phyloP scores from a whole-genome alignment of 306 rosid genomes.

The Senna siamea region DNA sequence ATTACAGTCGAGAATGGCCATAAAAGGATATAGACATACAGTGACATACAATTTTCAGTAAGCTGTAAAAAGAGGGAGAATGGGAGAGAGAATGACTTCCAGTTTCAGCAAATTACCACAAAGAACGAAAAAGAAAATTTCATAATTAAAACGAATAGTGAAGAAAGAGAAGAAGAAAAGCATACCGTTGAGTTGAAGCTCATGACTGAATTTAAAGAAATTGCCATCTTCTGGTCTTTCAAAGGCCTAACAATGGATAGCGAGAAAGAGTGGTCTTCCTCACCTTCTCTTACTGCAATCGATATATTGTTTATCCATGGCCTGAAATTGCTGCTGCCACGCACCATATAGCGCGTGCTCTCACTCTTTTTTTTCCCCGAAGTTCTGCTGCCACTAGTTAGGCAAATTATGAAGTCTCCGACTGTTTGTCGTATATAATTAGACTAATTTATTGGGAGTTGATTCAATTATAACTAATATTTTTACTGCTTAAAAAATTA shows the following conservation, averaged over 20 bases:
- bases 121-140: not conserved
- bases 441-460: too few relatives aligned
- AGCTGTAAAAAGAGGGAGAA: not conserved
- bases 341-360: not conserved
- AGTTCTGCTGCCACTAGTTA: too few relatives aligned
- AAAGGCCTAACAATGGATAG: conserved; percentile 50
- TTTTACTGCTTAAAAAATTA: too few relatives aligned
- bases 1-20: not conserved
- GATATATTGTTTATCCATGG: not conserved
- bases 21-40: not conserved
- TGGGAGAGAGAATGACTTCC: not conserved
- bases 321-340: conserved; percentile 15
- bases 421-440: too few relatives aligned
- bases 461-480: too few relatives aligned
- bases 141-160: not conserved
- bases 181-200: conserved; percentile 63
- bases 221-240: conserved; percentile 52
- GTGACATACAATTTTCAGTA: not conserved
- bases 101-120: conserved; percentile 4
- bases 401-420: too few relatives aligned
- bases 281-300: not conserved
- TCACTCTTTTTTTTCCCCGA: not conserved
- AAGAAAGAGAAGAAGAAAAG: not conserved
- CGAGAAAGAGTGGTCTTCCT: conserved; percentile 18
- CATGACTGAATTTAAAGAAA: conserved; percentile 50